Percentiles rank a stretch among this genome's conserved stretches.
phyloP scores from a whole-genome alignment of 73 alveolate species.

The Effrenium voratum region DNA sequence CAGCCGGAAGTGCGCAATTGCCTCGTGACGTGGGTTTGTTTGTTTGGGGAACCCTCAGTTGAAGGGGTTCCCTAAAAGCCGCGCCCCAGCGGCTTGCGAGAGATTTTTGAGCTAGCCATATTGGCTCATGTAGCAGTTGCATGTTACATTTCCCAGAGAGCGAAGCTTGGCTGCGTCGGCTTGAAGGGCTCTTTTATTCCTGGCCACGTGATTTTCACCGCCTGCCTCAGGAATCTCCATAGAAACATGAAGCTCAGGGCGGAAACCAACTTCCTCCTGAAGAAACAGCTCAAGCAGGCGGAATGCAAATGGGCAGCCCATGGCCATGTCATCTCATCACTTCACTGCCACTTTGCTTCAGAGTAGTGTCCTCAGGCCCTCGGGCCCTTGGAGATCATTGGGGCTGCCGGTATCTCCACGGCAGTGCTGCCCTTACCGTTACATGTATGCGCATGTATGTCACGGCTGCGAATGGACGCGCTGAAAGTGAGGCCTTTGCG shows the following conservation, averaged over 20 bases:
- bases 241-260: constrained; percentile 89
- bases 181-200: neutral
- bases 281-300: constrained; percentile 79
- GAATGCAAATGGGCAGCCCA: neutral
- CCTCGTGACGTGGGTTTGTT: too few species aligned
- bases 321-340: neutral
- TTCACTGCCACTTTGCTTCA: neutral
- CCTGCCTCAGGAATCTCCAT: constrained; percentile 32
- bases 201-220: neutral
- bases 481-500: constrained; percentile 26
- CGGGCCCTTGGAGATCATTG: constrained; percentile 58
- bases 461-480: neutral
- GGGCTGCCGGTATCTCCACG: constrained; percentile 52
- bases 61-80: too few species aligned
- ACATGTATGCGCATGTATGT: neutral
- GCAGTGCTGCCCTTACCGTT: neutral
- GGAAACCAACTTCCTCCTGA: constrained; percentile 93
- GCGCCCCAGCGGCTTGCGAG: too few species aligned
- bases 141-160: constrained; percentile 64
- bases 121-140: constrained; percentile 35
- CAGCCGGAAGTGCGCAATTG: too few species aligned
- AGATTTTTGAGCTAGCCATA: neutral
- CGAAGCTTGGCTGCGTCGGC: constrained; percentile 31
- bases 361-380: constrained; percentile 18
- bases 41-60: too few species aligned